Base-by-base conservation (phyloP, 139 green algal species). In the Nannochloris sp. region DNA sequence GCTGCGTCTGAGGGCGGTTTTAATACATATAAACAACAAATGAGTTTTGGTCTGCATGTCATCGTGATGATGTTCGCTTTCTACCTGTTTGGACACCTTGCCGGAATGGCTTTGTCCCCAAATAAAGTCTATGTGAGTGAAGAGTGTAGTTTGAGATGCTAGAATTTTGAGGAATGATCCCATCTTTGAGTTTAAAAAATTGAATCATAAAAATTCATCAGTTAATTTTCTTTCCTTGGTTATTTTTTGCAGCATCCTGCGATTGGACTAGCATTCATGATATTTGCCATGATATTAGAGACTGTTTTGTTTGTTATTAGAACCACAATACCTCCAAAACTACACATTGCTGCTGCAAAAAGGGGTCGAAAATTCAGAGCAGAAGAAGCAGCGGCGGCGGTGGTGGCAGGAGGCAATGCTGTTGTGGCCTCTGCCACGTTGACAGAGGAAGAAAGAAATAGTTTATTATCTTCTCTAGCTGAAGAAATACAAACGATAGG, bases 31-130 rank as follows among this genome's bases (percentile, higher is more conserved):
- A 76, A 72, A 42, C 61, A 89, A 55, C 87, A 93, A 70, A 62
- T 90, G 4, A 76, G 68, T 0, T 91, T 86, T 74, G 87, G 82
- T 2, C 46, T 86, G n/a, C 86, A 93, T 60, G 75, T 94, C 19
- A 31, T 92, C 1, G 79, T 85, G 0, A 88, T 85, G 57, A 94
- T 94, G 87, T 81, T 71, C 13, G 77, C 82, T 3, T 90, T 89
- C 44, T 92, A 83, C 60, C 72, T 80, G 3, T 64, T 90, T 39
- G 80, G 82, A 4, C 82, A 82, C 42, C 78, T 82, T n/a, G 78
- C 70, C 1, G 76, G 48, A 31, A 65, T 63, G 33, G 54, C 51
- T 2, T 23, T 86, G 6, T 73, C 60, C 31, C 12, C 10, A 23
- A 64, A 65, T 15, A 33, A 65, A 39, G 42, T 56, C 46, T 53